Conservation (phyloP, 2,329 filamentous ascomycete genomes). For the Aspergillus aculeatinus region DNA sequence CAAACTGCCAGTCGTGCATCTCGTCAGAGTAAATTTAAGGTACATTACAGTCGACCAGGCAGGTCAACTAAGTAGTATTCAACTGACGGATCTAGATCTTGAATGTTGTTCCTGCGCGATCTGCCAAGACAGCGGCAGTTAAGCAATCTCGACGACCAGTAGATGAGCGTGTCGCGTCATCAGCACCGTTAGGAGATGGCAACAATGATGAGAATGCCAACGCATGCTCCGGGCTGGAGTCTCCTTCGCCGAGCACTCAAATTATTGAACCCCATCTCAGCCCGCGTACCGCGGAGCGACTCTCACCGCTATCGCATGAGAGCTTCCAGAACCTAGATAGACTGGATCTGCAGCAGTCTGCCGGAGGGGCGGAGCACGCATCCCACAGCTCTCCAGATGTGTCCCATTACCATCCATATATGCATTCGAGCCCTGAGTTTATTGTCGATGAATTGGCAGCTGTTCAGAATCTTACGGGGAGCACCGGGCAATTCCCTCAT, state of each 20-base stretch:
- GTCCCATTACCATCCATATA: constrained; percentile 17
- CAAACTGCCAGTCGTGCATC: constrained; percentile 19
- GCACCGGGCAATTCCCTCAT: constrained; percentile 6
- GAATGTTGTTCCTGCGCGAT: constrained; percentile 17
- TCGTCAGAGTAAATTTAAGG: constrained; percentile 28
- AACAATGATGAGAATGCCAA: too few species aligned
- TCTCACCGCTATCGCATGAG: background rate
- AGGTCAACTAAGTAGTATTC: too few species aligned
- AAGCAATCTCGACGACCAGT: background rate
- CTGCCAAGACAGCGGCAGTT: background rate
- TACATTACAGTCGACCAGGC: background rate
- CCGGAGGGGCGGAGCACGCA: background rate
- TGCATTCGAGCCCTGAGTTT: constrained; percentile 26
- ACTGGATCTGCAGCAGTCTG: background rate
- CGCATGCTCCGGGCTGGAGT: too few species aligned
- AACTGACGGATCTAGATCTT: constrained; percentile 19
- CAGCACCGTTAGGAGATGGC: background rate
- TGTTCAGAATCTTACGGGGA: constrained; percentile 16
- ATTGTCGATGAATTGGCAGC: constrained; percentile 23
- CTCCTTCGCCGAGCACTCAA: background rate
- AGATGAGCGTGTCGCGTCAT: background rate
- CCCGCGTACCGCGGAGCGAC: background rate
- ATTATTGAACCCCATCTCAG: background rate
- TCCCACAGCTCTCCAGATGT: background rate
- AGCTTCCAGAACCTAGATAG: background rate